These are phyloP conservation scores for Skeletonema grethae DNA, from an alignment of 108 stramenopile species.

Conservation along the genomic window DNA sequence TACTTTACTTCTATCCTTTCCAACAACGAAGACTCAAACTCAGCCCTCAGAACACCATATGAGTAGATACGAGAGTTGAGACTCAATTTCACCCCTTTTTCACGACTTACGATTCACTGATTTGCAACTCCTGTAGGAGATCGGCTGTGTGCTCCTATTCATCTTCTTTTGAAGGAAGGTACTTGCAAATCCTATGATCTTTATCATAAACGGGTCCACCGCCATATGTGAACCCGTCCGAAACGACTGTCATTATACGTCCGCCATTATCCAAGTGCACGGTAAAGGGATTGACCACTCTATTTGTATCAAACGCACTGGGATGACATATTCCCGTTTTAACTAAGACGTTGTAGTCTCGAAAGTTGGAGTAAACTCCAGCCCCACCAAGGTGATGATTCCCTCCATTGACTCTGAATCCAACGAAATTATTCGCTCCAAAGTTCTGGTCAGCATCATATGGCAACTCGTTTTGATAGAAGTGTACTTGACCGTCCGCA, in stretches of 20 bases:
- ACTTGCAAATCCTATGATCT: not conserved
- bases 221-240: not conserved
- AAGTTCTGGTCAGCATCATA: conserved; percentile 62
- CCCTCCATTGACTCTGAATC: conserved; percentile 52
- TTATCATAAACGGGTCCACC: not conserved
- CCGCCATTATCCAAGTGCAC: not conserved
- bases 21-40: not conserved
- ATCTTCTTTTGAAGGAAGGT: not conserved
- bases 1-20: too few relatives aligned
- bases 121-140: not conserved
- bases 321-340: not conserved
- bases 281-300: not conserved
- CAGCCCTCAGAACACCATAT: too few relatives aligned
- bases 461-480: conserved; percentile 82
- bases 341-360: conserved; percentile 1
- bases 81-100: not conserved
- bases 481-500: conserved; percentile 57
- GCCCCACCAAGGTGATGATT: conserved; percentile 44
- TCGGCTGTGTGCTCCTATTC: not conserved
- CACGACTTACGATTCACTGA: not conserved
- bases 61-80: too few relatives aligned
- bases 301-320: not conserved
- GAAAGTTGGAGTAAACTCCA: conserved; percentile 52
- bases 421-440: conserved; percentile 36
- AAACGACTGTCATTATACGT: not conserved